Conservation (phyloP, 2,329 filamentous ascomycete species). For the Alternaria viburni region DNA sequence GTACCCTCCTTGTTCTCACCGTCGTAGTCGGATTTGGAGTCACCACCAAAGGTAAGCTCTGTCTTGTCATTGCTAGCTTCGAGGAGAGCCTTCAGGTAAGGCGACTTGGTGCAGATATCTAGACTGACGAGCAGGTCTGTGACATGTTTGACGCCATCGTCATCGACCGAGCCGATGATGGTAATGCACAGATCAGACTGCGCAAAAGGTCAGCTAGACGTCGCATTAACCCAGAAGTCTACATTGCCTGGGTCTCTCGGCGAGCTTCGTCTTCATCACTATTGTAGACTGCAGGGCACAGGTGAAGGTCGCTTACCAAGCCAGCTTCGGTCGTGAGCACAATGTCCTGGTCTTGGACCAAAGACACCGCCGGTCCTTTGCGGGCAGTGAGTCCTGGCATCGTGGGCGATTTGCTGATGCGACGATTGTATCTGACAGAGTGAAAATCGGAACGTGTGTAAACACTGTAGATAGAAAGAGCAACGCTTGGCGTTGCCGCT, state of each 20-base stretch:
- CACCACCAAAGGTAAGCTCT: conserved; percentile 16
- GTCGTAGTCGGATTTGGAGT: conserved; percentile 7
- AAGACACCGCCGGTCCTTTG: not conserved
- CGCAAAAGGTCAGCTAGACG: not conserved
- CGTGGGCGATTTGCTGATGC: not conserved
- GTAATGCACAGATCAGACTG: conserved; percentile 15
- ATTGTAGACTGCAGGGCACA: too few relatives aligned
- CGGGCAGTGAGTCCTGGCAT: conserved; percentile 4
- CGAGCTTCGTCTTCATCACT: too few relatives aligned
- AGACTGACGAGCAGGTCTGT: conserved; percentile 16
- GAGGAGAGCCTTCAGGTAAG: conserved; percentile 10
- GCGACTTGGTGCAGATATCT: conserved; percentile 7
- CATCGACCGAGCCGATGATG: conserved; percentile 6
- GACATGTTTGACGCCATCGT: conserved; percentile 12
- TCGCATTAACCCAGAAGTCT: not conserved
- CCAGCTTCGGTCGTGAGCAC: conserved; percentile 4
- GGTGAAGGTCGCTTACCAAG: not conserved
- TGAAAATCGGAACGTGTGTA: not conserved
- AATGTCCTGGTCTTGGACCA: conserved; percentile 17
- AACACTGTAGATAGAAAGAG: not conserved
- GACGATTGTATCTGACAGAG: not conserved
- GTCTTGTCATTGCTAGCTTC: conserved; percentile 2
- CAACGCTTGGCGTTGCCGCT: conserved; percentile 12
- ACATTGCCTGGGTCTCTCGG: too few relatives aligned
- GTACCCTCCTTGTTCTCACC: conserved; percentile 15